These are phyloP conservation scores for Fusarium acutatum DNA, from an alignment of 2,329 filamentous ascomycete species.

Conservation along the genomic window DNA sequence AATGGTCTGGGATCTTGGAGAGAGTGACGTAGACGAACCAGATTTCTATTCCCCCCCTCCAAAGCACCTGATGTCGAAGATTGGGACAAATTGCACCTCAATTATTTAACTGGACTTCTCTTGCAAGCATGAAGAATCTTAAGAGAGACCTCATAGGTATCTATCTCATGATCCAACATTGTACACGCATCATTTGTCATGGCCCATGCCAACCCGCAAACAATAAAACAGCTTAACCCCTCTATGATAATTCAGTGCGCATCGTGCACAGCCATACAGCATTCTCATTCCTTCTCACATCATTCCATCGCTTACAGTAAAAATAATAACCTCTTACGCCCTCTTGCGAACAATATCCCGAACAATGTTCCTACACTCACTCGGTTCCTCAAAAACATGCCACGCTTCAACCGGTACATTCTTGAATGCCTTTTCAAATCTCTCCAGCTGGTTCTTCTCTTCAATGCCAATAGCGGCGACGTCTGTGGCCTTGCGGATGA, in stretches of 20 bases:
- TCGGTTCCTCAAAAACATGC: conserved; percentile 83
- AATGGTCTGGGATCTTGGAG: not conserved
- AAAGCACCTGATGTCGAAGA: not conserved
- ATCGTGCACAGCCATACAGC: not conserved
- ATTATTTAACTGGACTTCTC: not conserved
- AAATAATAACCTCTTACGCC: not conserved
- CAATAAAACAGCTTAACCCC: not conserved
- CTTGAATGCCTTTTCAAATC: conserved; percentile 86
- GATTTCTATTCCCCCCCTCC: not conserved
- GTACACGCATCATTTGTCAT: not conserved
- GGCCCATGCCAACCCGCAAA: not conserved
- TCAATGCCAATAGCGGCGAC: conserved; percentile 74
- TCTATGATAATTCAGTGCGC: not conserved
- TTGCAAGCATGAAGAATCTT: not conserved
- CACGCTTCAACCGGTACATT: conserved; percentile 75
- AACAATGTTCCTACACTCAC: conserved; percentile 62
- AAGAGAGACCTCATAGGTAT: not conserved
- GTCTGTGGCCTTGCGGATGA: conserved; percentile 84
- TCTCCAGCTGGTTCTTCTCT: conserved; percentile 74
- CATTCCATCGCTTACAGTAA: not conserved
- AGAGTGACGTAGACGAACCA: not conserved
- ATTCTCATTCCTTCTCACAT: not conserved
- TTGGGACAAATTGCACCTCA: not conserved
- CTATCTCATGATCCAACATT: not conserved
- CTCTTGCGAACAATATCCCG: conserved; percentile 35